Base-by-base conservation (phyloP, 305 asterid genomes). In the Plantago coronopus region DNA sequence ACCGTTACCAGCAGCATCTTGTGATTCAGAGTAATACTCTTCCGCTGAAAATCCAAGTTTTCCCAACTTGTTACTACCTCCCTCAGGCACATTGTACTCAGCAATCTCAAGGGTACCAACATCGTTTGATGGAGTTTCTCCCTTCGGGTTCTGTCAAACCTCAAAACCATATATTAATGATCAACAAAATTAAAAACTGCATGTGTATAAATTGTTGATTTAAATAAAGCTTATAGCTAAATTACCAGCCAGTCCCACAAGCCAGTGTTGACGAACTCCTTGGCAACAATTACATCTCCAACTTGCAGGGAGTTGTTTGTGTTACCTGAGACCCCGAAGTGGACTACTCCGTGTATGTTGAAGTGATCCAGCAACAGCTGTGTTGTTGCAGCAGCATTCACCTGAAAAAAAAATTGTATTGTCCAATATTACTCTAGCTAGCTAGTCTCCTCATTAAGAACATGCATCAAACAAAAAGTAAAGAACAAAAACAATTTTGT, bases 201-300 rank as follows among this genome's bases (percentile, higher is more conserved):
- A n/a, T n/a, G n/a, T 27, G 20, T 51, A 5, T 27, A 27, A 27
- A 25, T 1, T 3, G 0, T 1, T 3, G 23, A 21, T 7, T 34
- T 2, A 34, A 34, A 34, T 7, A 0, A 7, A 34, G 40, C 12
- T 34, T 4, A 3, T 34, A 34, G 40, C 0, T 31, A 34, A 25
- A 15, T 48, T 65, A 84, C 86, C 84, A 84, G 79, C 93, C 88
- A 81, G 64, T 84, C 88, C 93, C 86, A 84, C 54, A 78, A 45
- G 29, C 84, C 88, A 7, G 83, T 63, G 42, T 81, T 78, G 61
- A 74, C 81, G 40, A 84, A 57, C 60, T 74, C 74, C 8, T 60
- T 57, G 7, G 84, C 86, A 51, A 84, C 65, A n/a, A 74, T 51
- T 48, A 79, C 88, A 69, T 84, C 88, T 68, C 86, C 93, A 2